Evolutionary conservation across 164 flowering plant genomes (phyloP).

Genomic region (Sextonia rubra): DNA sequence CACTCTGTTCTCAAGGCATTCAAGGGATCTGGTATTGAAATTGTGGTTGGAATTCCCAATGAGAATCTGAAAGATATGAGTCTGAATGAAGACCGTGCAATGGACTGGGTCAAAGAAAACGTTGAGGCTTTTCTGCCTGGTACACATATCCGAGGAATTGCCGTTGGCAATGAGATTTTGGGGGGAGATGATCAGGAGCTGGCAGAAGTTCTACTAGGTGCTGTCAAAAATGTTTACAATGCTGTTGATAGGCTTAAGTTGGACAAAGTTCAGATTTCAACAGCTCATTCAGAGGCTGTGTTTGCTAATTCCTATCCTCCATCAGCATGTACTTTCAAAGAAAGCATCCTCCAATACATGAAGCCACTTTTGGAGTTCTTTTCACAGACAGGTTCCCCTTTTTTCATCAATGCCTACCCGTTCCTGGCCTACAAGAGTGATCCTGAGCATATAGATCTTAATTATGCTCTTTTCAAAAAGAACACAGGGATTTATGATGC

Average conservation of each 20-base stretch:
- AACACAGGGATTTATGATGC: slow-evolving; percentile 58
- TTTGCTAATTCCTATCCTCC: slow-evolving; percentile 73
- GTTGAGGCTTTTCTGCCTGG: slow-evolving; percentile 63
- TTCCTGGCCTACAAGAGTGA: slow-evolving; percentile 74
- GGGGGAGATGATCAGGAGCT: slow-evolving; percentile 44
- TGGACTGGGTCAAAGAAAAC: slow-evolving; percentile 65
- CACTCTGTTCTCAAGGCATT: slow-evolving; percentile 62
- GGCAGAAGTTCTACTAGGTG: slow-evolving; percentile 58
- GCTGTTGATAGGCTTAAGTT: slow-evolving; percentile 44
- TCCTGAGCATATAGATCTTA: slow-evolving; percentile 54
- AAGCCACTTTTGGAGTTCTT: slow-evolving; percentile 72
- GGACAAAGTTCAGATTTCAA: slow-evolving; percentile 42
- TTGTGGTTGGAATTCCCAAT: slow-evolving; percentile 59
- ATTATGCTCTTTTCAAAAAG: slow-evolving; percentile 59
- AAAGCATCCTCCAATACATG: slow-evolving; percentile 50
- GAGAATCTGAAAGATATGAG: slow-evolving; percentile 59
- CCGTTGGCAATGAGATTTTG: slow-evolving; percentile 76
- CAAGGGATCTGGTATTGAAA: slow-evolving; percentile 59
- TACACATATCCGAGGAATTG: slow-evolving; percentile 60
- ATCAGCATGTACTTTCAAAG: slow-evolving; percentile 59
- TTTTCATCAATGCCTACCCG: slow-evolving; percentile 80
- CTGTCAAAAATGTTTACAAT: slow-evolving; percentile 59
- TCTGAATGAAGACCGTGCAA: slow-evolving; percentile 53
- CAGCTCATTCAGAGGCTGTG: slow-evolving; percentile 72
- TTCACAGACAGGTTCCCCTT: slow-evolving; percentile 53